Evolutionary conservation across 2,329 filamentous ascomycete genomes (phyloP).

Genomic region (Sporothrix pseudoabietina): DNA sequence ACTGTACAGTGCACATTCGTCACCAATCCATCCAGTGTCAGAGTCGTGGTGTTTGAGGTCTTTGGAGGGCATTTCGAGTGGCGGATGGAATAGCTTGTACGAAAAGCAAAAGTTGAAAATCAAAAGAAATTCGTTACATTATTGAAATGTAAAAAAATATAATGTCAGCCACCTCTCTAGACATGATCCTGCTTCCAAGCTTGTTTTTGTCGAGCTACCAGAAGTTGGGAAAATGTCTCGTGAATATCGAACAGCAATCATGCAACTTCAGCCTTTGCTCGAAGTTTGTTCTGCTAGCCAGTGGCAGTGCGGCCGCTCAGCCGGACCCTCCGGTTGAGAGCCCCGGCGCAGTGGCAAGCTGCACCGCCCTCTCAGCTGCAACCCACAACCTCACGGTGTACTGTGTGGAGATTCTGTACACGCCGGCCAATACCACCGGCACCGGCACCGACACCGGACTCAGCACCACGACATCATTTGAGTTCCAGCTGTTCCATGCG

Average conservation of each 20-base stretch:
- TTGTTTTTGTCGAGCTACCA: too few relatives aligned
- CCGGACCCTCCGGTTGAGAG: background rate
- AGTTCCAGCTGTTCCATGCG: constrained; percentile 33
- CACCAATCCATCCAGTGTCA: background rate
- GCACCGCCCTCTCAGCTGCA: constrained; percentile 17
- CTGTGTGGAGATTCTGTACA: constrained; percentile 28
- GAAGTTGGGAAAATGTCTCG: too few relatives aligned
- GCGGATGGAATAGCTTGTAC: too few relatives aligned
- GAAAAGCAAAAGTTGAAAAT: too few relatives aligned
- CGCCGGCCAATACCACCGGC: background rate
- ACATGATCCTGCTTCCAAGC: too few relatives aligned
- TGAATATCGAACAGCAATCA: background rate
- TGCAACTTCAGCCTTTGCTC: background rate
- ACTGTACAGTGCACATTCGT: background rate
- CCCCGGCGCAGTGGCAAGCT: constrained; percentile 23
- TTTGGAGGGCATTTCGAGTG: background rate
- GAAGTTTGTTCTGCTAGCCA: background rate
- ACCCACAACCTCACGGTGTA: constrained; percentile 31
- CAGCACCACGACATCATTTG: constrained; percentile 25
- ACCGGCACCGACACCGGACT: background rate
- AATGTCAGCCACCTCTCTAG: too few relatives aligned
- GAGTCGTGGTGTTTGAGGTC: background rate
- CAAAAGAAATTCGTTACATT: background rate
- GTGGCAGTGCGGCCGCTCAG: background rate
- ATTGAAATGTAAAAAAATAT: background rate